Percentiles rank a stretch among this genome's conserved stretches.
Conservation (phyloP, 176 grass and related monocot species). For the Cocos nucifera region DNA sequence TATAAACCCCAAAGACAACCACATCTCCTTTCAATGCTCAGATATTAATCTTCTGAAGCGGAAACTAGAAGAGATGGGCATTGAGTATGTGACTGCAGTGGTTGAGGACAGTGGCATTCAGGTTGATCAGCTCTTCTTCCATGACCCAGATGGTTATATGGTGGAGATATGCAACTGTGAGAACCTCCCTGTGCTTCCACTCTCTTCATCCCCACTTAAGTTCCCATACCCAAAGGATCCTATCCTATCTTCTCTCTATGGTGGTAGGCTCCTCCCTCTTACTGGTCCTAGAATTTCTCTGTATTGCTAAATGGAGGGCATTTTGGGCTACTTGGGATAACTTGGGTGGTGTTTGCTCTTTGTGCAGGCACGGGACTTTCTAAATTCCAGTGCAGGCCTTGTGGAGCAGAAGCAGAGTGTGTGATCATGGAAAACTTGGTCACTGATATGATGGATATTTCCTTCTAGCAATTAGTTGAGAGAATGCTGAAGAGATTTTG, state of each 20-base stretch:
- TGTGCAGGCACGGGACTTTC: background rate
- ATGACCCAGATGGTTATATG: slow-evolving; percentile 2
- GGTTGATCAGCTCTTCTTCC: slow-evolving; percentile 10
- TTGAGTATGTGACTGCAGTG: slow-evolving; percentile 2
- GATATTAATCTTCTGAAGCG: background rate
- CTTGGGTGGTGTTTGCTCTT: background rate
- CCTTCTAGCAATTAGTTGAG: background rate
- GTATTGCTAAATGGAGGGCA: background rate
- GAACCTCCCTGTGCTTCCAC: background rate
- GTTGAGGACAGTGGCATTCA: slow-evolving; percentile 1
- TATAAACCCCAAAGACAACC: slow-evolving; percentile 9
- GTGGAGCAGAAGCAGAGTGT: background rate
- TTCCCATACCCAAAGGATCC: background rate
- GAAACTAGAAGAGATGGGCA: slow-evolving; percentile 3
- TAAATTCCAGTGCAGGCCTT: background rate
- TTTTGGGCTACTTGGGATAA: background rate
- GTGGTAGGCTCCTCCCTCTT: background rate
- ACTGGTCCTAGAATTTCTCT: background rate
- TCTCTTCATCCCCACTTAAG: background rate
- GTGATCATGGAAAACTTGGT: background rate
- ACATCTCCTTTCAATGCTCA: slow-evolving; percentile 13
- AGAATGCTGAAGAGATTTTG: background rate
- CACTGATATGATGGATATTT: background rate
- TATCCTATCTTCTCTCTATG: background rate
- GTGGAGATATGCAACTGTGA: slow-evolving; percentile 2